Base-by-base conservation (phyloP, 2,329 filamentous ascomycete genomes). In the Neoscytalidium dimidiatum region DNA sequence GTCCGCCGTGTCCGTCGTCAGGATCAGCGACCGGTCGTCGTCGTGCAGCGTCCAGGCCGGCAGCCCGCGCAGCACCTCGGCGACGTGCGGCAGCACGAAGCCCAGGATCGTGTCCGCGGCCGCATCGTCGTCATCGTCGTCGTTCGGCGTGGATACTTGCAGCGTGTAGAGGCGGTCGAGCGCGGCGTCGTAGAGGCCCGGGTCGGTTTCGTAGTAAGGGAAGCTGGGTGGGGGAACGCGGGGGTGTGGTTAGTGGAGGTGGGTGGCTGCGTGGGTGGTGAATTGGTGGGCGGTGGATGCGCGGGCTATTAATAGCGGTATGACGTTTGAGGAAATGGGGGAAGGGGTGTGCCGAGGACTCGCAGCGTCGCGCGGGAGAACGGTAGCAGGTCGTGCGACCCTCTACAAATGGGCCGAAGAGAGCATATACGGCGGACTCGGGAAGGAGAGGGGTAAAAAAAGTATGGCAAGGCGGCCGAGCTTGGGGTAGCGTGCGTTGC, bases 171-270 rank as follows among this genome's bases (percentile, higher is more conserved):
- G 88, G 9, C 83, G 81, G 57, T 78, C 76, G 66, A 86, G 78
- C 67, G 85, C 78, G 48, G 80, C 76, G 49, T 83, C 79, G 75
- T 90, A 87, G 58, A 81, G 80, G 65, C 84, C 75, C 9, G 86
- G 84, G 68, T 89, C 81, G 63, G 82, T 83, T 64, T 89, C 83
- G 64, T 85, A 83, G 78, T 96, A 92, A 1, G 93, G 93, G 73
- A 96, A 96, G 72, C 91, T 94, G 71, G 33, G 49, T 19, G 28
- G 4, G 35, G 61, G 35, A 33, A 21, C 26, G 23, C 26, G 19
- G 29, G 38, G n/a, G 48, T 6, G 17, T 26, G 23, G 19, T 57
- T 28, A 33, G 31, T 9, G 53, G 21, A 23, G 35, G 29, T 11
- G 60, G 13, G 41, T 17, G 53, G 21, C n/a, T n/a, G n/a, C n/a